These are phyloP conservation scores for Ananas comosus DNA, from an alignment of 176 grass and related monocot species.

Conservation along the genomic window DNA sequence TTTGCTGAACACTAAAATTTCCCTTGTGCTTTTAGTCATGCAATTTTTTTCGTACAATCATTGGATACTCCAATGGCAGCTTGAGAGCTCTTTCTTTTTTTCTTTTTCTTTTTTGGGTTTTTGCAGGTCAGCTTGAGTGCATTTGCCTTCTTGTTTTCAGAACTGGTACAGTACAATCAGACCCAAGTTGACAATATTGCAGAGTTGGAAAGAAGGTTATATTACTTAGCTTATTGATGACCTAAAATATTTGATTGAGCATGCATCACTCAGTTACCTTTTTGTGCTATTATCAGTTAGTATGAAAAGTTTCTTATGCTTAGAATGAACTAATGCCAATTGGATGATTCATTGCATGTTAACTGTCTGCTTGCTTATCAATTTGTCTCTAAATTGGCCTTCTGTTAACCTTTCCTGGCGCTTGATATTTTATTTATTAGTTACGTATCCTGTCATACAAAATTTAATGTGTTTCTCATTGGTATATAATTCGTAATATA, in stretches of 20 bases:
- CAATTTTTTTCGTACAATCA: background rate
- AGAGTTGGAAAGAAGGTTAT: conserved; percentile 84
- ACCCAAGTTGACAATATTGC: conserved; percentile 97
- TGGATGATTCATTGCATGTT: no score
- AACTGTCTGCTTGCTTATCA: background rate
- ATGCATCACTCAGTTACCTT: no score
- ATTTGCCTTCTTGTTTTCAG: conserved; percentile 96
- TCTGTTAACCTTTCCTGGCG: background rate
- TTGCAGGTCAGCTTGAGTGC: conserved; percentile 89
- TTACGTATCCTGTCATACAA: background rate
- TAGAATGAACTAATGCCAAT: no score
- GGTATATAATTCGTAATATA: background rate
- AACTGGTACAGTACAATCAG: conserved; percentile 96
- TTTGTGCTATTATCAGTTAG: no score
- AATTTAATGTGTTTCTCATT: background rate
- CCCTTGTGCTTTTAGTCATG: background rate
- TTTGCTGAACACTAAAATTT: background rate
- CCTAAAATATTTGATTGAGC: background rate
- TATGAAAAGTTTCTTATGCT: no score
- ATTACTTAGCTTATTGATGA: background rate
- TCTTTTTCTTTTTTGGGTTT: background rate
- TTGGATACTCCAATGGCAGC: background rate
- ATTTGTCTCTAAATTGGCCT: background rate
- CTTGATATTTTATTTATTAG: background rate
- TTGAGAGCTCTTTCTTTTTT: background rate